phyloP scores from a whole-genome alignment of 495 filamentous ascomycete genomes.

The Cenococcum geophilum region DNA sequence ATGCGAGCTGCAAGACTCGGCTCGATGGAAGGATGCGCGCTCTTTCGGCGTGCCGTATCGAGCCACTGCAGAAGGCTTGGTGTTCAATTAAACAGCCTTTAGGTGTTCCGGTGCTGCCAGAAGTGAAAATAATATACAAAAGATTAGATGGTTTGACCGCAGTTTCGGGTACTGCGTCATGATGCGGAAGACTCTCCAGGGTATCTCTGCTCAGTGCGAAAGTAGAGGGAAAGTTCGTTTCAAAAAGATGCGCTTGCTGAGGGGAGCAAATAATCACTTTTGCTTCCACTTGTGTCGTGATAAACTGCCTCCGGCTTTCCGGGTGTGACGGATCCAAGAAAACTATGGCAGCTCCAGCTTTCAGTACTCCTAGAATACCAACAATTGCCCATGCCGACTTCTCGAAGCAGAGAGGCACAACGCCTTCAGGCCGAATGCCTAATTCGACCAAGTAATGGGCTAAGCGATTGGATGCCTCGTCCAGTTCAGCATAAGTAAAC shows the following conservation, averaged over 20 bases:
- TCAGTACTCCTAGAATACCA: conserved; percentile 24
- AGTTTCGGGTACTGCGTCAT: conserved; percentile 8
- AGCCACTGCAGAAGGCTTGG: conserved; percentile 45
- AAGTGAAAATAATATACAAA: conserved; percentile 49
- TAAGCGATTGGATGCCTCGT: conserved; percentile 33
- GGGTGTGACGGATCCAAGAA: conserved; percentile 27
- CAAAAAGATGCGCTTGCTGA: conserved; percentile 15
- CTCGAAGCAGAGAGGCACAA: conserved; percentile 23
- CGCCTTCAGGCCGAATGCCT: conserved; percentile 38
- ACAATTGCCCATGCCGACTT: conserved; percentile 22
- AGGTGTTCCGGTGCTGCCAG: conserved; percentile 48
- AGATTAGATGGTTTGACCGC: conserved; percentile 30
- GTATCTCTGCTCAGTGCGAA: conserved; percentile 18
- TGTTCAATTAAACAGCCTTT: conserved; percentile 48
- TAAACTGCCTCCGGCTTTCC: conserved; percentile 12
- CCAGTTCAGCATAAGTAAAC: conserved; percentile 35
- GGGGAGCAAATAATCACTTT: conserved; percentile 23
- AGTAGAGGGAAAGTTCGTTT: conserved; percentile 11
- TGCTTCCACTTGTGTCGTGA: conserved; percentile 21
- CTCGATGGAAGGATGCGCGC: conserved; percentile 38
- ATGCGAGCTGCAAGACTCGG: conserved; percentile 50
- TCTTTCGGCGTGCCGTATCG: conserved; percentile 41
- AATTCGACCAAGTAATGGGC: conserved; percentile 33
- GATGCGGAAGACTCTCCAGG: conserved; percentile 9
- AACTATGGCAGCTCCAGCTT: conserved; percentile 27